phyloP scores from a whole-genome alignment of 176 grass and related monocot species.

The Triticum timopheevii region DNA sequence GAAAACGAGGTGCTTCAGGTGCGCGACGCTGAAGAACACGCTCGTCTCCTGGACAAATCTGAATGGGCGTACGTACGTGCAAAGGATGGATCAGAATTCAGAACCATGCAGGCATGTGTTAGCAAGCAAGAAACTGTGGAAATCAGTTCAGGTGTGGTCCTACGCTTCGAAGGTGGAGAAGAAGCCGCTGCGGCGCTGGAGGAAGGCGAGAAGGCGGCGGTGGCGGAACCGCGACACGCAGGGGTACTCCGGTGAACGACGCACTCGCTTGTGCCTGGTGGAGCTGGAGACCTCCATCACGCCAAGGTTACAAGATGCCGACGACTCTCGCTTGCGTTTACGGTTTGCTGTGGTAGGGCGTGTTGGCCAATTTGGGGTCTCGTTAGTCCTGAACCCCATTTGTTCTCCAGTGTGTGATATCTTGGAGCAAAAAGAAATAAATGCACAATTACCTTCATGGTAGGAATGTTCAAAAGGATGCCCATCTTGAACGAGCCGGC shows the following conservation, averaged over 20 bases:
- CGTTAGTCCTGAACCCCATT: not conserved
- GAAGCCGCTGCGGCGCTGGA: not conserved
- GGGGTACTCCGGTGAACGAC: constrained; percentile 20
- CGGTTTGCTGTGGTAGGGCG: not conserved
- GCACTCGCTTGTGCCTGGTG: not conserved
- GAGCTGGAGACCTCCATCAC: not conserved
- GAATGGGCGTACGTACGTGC: not conserved
- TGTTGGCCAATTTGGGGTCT: not conserved
- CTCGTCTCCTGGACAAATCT: not conserved
- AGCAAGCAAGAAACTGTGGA: not conserved
- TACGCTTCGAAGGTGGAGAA: constrained; percentile 1
- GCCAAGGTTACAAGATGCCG: not conserved
- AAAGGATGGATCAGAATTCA: not conserved
- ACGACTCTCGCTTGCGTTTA: not conserved
- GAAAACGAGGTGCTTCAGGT: not conserved
- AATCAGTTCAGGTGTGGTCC: not conserved
- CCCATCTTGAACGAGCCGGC: not conserved
- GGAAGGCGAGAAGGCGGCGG: constrained; percentile 28
- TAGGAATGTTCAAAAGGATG: not conserved
- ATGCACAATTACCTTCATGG: not conserved
- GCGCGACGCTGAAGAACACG: not conserved
- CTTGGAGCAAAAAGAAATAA: not conserved
- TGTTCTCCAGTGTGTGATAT: not conserved
- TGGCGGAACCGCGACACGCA: constrained; percentile 18
- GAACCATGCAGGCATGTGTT: not conserved